Conservation (phyloP, 1,284 basidiomycete species). For the Leucoagaricus sp. region DNA sequence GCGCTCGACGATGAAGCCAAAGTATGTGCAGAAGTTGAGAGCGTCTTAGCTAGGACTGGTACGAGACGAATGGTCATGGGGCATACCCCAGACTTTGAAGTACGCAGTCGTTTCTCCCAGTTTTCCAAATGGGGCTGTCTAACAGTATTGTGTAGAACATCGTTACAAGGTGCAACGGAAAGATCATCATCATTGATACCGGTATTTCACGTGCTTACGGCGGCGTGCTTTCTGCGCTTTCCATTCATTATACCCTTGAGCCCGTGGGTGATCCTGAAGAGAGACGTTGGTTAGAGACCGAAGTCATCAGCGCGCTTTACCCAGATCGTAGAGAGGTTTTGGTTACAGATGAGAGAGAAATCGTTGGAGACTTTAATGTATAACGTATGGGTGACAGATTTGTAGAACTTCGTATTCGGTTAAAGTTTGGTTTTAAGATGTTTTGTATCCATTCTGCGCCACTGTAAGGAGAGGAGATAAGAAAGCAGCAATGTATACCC, state of each 20-base stretch:
- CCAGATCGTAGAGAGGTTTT: constrained; percentile 55
- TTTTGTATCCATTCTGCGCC: constrained; percentile 38
- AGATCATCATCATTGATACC: constrained; percentile 92
- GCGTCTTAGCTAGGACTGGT: constrained; percentile 70
- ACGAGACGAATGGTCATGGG: constrained; percentile 91
- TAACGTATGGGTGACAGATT: not conserved
- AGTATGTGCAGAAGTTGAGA: constrained; percentile 72
- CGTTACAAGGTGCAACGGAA: constrained; percentile 80
- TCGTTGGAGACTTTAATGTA: constrained; percentile 45
- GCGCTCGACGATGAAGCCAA: constrained; percentile 69
- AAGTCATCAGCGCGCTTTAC: constrained; percentile 81
- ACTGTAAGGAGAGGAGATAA: constrained; percentile 28
- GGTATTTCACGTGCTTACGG: constrained; percentile 94
- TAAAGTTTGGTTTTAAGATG: constrained; percentile 40
- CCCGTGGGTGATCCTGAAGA: constrained; percentile 42
- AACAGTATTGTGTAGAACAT: constrained; percentile 53
- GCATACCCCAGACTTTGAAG: constrained; percentile 88
- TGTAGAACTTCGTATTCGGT: constrained; percentile 1
- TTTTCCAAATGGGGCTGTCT: not conserved
- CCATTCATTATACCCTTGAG: constrained; percentile 78
- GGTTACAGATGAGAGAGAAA: constrained; percentile 47
- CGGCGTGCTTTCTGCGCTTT: constrained; percentile 85
- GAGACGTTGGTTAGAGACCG: constrained; percentile 70
- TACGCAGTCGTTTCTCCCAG: constrained; percentile 27
- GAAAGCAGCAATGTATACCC: not conserved